These are phyloP conservation scores for Rossbeevera mucosa DNA, from an alignment of 768 basidiomycete species.

Conservation along the genomic window DNA sequence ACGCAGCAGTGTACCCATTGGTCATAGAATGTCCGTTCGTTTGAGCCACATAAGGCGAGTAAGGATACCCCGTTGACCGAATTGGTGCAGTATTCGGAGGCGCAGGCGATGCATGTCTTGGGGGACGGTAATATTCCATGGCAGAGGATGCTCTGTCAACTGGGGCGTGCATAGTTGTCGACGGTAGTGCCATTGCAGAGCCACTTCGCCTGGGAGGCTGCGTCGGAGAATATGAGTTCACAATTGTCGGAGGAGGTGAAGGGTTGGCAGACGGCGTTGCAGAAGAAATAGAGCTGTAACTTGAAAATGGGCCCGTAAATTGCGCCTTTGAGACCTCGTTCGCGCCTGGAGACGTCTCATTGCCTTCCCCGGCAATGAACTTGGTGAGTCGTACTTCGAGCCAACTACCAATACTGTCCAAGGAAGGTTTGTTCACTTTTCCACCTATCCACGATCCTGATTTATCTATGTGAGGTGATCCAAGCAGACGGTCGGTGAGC, in stretches of 20 bases:
- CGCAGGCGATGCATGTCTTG: slow-evolving; percentile 47
- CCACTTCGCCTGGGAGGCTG: slow-evolving; percentile 56
- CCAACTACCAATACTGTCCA: slow-evolving; percentile 90
- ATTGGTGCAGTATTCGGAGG: slow-evolving; percentile 55
- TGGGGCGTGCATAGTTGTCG: slow-evolving; percentile 43
- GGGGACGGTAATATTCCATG: slow-evolving; percentile 60
- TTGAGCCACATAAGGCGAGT: slow-evolving; percentile 29
- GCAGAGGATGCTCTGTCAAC: slow-evolving; percentile 76
- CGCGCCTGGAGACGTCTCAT: slow-evolving; percentile 39
- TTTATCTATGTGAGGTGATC: slow-evolving; percentile 71
- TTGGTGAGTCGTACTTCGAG: slow-evolving; percentile 89
- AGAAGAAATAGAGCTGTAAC: slow-evolving; percentile 90
- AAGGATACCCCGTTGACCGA: slow-evolving; percentile 30
- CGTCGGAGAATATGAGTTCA: slow-evolving; percentile 33
- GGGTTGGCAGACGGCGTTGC: slow-evolving; percentile 68
- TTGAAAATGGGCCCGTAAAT: slow-evolving; percentile 80
- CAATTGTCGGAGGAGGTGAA: slow-evolving; percentile 62
- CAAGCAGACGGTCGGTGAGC: slow-evolving; percentile 72
- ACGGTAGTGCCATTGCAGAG: slow-evolving; percentile 61
- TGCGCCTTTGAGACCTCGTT: slow-evolving; percentile 33
- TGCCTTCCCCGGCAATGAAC: slow-evolving; percentile 90
- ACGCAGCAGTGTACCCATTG: slow-evolving; percentile 36
- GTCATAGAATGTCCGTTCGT: slow-evolving; percentile 24
- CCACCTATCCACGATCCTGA: slow-evolving; percentile 78
- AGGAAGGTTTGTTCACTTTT: slow-evolving; percentile 86